These are phyloP conservation scores for Stropharia rugosoannulata DNA, from an alignment of 768 basidiomycete genomes.

Conservation along the genomic window DNA sequence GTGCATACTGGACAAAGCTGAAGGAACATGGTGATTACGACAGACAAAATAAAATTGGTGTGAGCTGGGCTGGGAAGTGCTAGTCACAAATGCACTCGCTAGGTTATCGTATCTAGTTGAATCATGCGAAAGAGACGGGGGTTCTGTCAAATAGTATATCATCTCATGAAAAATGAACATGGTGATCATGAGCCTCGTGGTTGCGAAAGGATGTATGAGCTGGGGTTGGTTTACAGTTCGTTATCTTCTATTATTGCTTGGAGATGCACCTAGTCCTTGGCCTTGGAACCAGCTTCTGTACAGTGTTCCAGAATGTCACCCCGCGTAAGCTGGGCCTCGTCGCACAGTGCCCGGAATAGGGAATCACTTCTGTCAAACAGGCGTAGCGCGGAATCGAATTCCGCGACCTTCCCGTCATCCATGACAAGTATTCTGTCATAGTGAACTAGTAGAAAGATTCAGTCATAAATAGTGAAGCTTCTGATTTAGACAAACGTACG, in stretches of 20 bases:
- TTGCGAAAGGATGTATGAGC: background rate
- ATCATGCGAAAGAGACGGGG: no score
- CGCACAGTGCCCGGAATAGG: slow-evolving; percentile 69
- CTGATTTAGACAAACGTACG: slow-evolving; percentile 25
- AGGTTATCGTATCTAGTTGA: no score
- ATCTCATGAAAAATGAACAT: background rate
- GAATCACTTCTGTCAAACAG: slow-evolving; percentile 61
- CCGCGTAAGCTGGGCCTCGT: slow-evolving; percentile 58
- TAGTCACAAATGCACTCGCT: no score
- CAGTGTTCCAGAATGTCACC: slow-evolving; percentile 56
- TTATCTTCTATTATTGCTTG: background rate
- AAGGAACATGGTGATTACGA: no score
- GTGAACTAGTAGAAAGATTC: slow-evolving; percentile 37
- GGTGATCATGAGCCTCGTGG: background rate
- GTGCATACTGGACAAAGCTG: no score
- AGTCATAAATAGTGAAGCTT: background rate
- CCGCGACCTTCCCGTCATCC: slow-evolving; percentile 65
- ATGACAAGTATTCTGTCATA: slow-evolving; percentile 75
- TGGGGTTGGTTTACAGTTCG: background rate
- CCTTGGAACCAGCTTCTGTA: slow-evolving; percentile 23
- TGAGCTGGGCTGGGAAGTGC: no score
- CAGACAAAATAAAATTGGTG: no score
- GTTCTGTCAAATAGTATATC: background rate
- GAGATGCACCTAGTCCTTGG: background rate
- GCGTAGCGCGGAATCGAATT: slow-evolving; percentile 72